Base-by-base conservation (phyloP, 2,329 filamentous ascomycete genomes). In the Epichloe brachyelytri region DNA sequence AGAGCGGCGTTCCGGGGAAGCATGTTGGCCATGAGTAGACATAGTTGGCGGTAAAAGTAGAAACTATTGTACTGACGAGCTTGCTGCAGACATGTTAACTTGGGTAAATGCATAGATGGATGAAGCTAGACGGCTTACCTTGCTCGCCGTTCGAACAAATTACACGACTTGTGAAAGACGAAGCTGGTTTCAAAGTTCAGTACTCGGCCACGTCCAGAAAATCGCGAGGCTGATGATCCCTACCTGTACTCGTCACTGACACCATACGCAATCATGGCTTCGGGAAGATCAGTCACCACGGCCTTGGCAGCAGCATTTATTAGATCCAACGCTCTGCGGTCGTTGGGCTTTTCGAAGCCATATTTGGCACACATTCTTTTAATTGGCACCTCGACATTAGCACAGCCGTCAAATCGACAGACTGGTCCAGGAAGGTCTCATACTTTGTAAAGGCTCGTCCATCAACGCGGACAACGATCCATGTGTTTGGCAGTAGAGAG, bases 371-470 rank as follows among this genome's bases (percentile, higher is more conserved):
- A 90, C 59, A 96, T 81, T 62, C 87, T 94, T 26, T 30, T 36
- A 12, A 46, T 19, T 10, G 7, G 12, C 7, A 20, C 11, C 49
- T 30, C 10, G 8, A 11, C 8, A 11, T 58, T 43, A 65, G 54
- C 12, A 20, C 37, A 11, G 12, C 6, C 2, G 19, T 26, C 19
- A 8, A 3, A 33, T 10, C 14, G 11, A 8, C 1, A 19, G 3
- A 30, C 5, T 3, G 7, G 6, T 19, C 3, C 5, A 7, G 12
- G 14, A 12, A 19, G n/a, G 34, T 14, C 11, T 19, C 26, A 15
- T 72, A 94, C 88, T 95, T 96, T 61, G 90, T 93, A 69, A 98
- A 98, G 17, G 89, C 90, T 56, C 91, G 79, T 22, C 93, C 93
- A 69, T 98, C 93, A 61, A 98, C 83, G 54, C 93, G 83, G 51